Evolutionary conservation across 1,284 basidiomycete genomes (phyloP), one percentile per base, ranked within the genome.

Genomic region (Psilocybe mexicana): DNA sequence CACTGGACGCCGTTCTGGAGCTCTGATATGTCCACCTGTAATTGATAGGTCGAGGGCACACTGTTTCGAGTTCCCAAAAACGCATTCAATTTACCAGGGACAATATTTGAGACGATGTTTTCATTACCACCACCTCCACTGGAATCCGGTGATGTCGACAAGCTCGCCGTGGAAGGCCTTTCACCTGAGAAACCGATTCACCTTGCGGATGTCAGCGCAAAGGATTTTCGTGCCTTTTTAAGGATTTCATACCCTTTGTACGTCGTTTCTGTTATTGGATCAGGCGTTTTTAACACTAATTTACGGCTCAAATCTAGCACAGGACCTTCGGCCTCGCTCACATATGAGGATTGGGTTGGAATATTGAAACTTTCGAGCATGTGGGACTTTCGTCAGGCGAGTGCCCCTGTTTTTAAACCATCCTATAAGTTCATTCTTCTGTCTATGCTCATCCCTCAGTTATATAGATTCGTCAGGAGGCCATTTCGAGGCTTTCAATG

Each of bases 71-170:
- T 64, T 11, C 55, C 46, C 6, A 61, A 55, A 25, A 54, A 58
- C 18, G 58, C 51, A 2, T 61, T 64, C 30, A 44, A 54, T 23
- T 55, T 59, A 4, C 52, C 55, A 23, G 58, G 58, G 10, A 61
- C 58, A 4, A 46, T 57, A 10, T 64, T 62, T 25, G 56, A 60
- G 30, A 33, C 53, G 7, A 60, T 60, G 58, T 61, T 62, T 28
- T 35, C 60, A 5, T 49, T 62, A 8, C 58, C 61, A 4, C 8
- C 14, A 18, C 40, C 56, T 33, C 8, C 25, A 6, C 25, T 7
- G 6, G 38, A 11, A 25, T 25, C 44, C 7, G 18, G 18, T 18
- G 30, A 45, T 7, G 52, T 25, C 6, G 49, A 51, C 7, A 5
- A 40, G 6, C 12, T 35, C 10, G 18, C 23, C 44, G 28, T 53